Conservation (phyloP, 345 rosid genomes). For the Eutrema heterophyllum region DNA sequence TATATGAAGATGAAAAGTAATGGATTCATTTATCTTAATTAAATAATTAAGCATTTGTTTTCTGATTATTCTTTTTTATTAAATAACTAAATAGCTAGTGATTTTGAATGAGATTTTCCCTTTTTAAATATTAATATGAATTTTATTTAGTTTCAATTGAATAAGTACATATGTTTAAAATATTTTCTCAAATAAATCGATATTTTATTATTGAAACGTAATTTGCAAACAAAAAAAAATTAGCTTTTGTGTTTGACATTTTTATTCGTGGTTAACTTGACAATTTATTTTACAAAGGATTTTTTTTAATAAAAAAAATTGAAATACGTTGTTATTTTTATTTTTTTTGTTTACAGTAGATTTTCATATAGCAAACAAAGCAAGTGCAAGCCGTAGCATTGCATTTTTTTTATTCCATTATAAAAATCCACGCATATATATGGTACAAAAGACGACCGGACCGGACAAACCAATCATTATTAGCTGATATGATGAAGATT, state of each 20-base stretch:
- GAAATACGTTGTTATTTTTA: too few relatives aligned
- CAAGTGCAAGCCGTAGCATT: conserved; percentile 12
- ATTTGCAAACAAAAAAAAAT: too few relatives aligned
- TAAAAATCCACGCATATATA: neutral
- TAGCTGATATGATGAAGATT: neutral
- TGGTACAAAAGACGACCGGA: neutral
- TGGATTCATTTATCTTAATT: neutral
- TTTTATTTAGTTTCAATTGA: neutral
- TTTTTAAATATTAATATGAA: neutral
- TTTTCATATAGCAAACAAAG: too few relatives aligned
- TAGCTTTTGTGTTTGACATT: too few relatives aligned
- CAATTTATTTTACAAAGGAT: too few relatives aligned
- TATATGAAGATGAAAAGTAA: neutral
- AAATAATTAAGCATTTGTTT: neutral
- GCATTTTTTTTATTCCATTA: conserved; percentile 4
- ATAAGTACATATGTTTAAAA: neutral
- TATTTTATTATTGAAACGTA: too few relatives aligned
- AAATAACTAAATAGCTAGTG: neutral
- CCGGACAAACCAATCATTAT: conserved; percentile 10
- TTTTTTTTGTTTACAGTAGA: too few relatives aligned
- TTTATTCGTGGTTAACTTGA: too few relatives aligned
- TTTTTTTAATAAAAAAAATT: neutral
- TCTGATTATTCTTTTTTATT: neutral
- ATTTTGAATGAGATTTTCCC: neutral
- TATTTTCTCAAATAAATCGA: neutral